These are phyloP conservation scores for Fusarium duplospermum DNA, from an alignment of 2,329 filamentous ascomycete species.

Conservation along the genomic window DNA sequence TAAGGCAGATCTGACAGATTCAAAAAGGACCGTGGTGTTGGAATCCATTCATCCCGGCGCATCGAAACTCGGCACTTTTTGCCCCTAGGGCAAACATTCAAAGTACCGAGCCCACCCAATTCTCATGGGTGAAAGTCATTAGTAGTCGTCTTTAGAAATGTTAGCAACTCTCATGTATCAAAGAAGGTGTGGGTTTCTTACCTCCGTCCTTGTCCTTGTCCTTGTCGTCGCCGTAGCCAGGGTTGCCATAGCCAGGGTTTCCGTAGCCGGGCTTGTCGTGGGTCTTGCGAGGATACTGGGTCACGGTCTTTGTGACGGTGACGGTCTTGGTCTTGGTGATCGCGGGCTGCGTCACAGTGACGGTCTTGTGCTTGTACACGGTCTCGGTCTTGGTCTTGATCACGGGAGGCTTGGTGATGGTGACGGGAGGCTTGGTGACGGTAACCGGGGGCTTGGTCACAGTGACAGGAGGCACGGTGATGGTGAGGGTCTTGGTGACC, in stretches of 20 bases:
- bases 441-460: neutral
- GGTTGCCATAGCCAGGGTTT: neutral
- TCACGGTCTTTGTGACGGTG: neutral
- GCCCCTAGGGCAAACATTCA: neutral
- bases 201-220: neutral
- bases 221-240: neutral
- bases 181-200: neutral
- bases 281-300: neutral
- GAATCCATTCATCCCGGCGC: neutral
- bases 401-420: neutral
- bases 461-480: neutral
- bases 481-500: neutral
- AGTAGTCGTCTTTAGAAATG: neutral
- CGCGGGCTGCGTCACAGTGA: neutral
- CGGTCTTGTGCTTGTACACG: neutral
- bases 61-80: neutral
- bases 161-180: neutral
- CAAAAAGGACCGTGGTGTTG: slow-evolving; percentile 1
- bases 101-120: neutral
- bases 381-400: slow-evolving; percentile 1
- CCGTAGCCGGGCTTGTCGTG: neutral
- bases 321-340: neutral
- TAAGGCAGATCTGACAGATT: neutral
- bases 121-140: neutral
- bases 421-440: neutral